Base-by-base conservation (phyloP, 176 grass and related monocot genomes). In the Tillandsia leiboldiana region DNA sequence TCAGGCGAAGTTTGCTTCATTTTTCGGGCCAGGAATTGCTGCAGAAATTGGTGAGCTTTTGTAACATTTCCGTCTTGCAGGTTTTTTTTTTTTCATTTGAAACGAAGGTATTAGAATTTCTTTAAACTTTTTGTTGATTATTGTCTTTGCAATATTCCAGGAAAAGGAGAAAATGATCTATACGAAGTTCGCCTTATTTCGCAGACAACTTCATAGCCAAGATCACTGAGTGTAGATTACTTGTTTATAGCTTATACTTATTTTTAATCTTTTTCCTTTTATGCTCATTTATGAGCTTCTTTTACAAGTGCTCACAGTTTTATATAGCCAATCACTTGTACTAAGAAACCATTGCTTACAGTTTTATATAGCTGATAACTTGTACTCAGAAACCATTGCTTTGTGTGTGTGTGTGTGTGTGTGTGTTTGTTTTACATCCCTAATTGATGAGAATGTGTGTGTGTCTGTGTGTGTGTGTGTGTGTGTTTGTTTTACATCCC, bases 161-260 rank as follows among this genome's bases (percentile, higher is more conserved):
- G 65, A 64, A 87, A 78, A 77, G 76, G 82, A 26, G 89, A 84
- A 9, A 76, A 62, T 74, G 83, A 82, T 89, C 66, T 84, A 12
- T 85, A 80, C 51, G 83, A 89, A 69, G 75, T 81, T 71, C 77
- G 81, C 82, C 83, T 95, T 61, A 77, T 84, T 61, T 82, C 69
- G n/a, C 48, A 82, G 57, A 28, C 75, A 49, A 70, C 72, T 65
- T 76, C 26, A 76, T 70, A 42, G 70, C 33, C 75, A 72, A 75
- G 63, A 20, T 13, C 52, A 27, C 28, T 53, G 15, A 48, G 20
- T 51, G 3, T 54, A 65, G 57, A 79, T 67, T 47, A 64, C 5
- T 23, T 70, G 2, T 20, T 12, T 70, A 72, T 72, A 71, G 48
- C 64, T 51, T 72, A 50, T 64, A 26, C 29, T 63, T 22, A 18